Conservation (phyloP, 768 basidiomycete species). For the Trametes cingulata region DNA sequence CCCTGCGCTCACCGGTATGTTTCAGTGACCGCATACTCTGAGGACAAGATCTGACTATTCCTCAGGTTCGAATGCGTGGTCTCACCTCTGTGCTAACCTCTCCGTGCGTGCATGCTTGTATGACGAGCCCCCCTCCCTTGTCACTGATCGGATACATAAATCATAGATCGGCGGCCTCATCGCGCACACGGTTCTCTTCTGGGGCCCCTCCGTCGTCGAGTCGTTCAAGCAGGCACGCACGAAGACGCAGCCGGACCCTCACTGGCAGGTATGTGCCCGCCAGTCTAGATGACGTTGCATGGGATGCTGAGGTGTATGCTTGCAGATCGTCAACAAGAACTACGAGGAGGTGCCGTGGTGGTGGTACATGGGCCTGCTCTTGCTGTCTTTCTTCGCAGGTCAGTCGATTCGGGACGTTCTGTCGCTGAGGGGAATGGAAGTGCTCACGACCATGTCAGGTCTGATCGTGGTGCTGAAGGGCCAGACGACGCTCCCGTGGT, state of each 20-base stretch:
- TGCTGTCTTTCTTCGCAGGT: constrained; percentile 58
- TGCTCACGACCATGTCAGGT: constrained; percentile 34
- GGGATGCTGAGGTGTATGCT: too few species aligned
- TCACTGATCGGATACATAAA: neutral
- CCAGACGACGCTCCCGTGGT: constrained; percentile 62
- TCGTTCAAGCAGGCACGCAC: constrained; percentile 51
- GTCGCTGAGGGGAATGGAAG: neutral
- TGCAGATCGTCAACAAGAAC: constrained; percentile 46
- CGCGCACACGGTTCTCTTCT: constrained; percentile 57
- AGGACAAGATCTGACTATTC: neutral
- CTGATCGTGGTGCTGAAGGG: constrained; percentile 58
- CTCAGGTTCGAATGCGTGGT: constrained; percentile 53
- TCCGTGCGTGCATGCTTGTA: constrained; percentile 34
- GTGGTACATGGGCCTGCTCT: constrained; percentile 56
- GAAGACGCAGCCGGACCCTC: constrained; percentile 54
- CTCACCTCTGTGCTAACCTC: constrained; percentile 48
- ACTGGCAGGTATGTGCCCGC: constrained; percentile 44
- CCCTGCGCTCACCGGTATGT: constrained; percentile 35
- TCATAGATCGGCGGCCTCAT: constrained; percentile 59
- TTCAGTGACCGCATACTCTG: neutral
- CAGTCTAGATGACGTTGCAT: too few species aligned
- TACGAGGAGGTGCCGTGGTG: constrained; percentile 63
- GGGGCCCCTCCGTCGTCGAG: constrained; percentile 50
- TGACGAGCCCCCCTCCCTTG: neutral
- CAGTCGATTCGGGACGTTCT: constrained; percentile 4